A percentile compares a stretch with the other conserved stretches of the same genome.
These are phyloP conservation scores for Crithidia brevicula DNA, from an alignment of 208 protist species.

Conservation along the genomic window DNA sequence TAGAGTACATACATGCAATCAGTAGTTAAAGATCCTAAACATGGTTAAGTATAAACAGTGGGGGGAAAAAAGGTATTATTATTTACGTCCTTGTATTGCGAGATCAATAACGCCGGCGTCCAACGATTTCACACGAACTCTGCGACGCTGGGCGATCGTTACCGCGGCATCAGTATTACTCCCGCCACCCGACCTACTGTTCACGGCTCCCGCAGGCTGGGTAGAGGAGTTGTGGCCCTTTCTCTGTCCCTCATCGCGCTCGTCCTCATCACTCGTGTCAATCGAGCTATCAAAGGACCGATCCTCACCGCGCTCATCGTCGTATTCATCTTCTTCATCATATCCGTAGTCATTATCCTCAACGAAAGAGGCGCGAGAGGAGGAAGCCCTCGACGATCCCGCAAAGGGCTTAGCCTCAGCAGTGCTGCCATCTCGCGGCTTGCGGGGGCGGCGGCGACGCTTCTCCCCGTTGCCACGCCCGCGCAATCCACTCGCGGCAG, in stretches of 20 bases:
- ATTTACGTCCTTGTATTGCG: not conserved
- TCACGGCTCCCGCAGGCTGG: not conserved
- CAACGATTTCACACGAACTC: conserved; percentile 1
- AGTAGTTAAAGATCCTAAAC: too few relatives aligned
- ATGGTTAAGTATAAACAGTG: too few relatives aligned
- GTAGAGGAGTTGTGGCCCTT: not conserved
- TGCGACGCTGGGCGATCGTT: conserved; percentile 7
- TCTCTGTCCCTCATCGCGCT: not conserved
- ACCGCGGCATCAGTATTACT: too few relatives aligned
- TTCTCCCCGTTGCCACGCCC: not conserved
- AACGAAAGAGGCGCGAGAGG: not conserved
- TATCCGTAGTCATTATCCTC: not conserved
- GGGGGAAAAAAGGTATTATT: not conserved
- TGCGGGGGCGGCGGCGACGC: too few relatives aligned
- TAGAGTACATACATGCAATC: not conserved
- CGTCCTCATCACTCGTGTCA: not conserved
- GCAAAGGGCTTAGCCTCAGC: too few relatives aligned
- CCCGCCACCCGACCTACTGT: too few relatives aligned
- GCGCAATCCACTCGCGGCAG: not conserved
- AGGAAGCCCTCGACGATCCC: too few relatives aligned
- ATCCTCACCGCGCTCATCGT: not conserved
- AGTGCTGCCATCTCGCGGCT: too few relatives aligned
- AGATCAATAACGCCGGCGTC: not conserved
- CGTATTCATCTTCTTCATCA: too few relatives aligned
- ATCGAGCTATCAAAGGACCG: not conserved